Conservation (phyloP, 495 filamentous ascomycete genomes). For the Xylaria bambusicola region DNA sequence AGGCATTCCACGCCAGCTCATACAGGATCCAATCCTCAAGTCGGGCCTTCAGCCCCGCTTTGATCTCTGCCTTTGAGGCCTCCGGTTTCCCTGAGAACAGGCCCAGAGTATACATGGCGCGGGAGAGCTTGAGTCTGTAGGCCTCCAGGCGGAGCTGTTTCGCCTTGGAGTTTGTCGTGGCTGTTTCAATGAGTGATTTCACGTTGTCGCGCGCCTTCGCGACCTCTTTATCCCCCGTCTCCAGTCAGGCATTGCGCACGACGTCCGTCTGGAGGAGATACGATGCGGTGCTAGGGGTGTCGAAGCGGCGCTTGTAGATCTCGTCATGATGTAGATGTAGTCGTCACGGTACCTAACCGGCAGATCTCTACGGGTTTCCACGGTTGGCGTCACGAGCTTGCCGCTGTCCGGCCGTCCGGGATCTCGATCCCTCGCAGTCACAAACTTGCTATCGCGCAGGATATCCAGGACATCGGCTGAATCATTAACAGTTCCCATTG, state of each 20-base stretch:
- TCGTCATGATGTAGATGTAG: not conserved
- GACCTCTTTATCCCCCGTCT: not conserved
- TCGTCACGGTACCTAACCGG: slow-evolving; percentile 6
- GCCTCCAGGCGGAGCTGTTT: slow-evolving; percentile 12
- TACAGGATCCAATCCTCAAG: slow-evolving; percentile 13
- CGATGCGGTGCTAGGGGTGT: not conserved
- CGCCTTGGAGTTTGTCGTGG: not conserved
- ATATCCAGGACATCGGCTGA: slow-evolving; percentile 19
- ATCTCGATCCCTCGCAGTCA: not conserved
- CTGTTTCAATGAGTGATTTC: not conserved
- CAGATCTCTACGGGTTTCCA: slow-evolving; percentile 7
- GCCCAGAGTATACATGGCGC: slow-evolving; percentile 17
- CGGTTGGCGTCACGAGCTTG: slow-evolving; percentile 20
- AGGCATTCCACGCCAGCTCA: slow-evolving; percentile 6
- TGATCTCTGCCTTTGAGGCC: not conserved
- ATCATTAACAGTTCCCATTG: slow-evolving; percentile 14
- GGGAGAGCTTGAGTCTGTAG: slow-evolving; percentile 16
- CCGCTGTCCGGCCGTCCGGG: not conserved
- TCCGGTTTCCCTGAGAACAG: slow-evolving; percentile 12
- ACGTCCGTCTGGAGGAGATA: slow-evolving; percentile 7
- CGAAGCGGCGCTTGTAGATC: slow-evolving; percentile 4
- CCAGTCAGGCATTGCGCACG: not conserved
- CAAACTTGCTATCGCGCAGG: slow-evolving; percentile 9
- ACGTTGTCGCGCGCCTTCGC: not conserved
- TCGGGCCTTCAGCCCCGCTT: slow-evolving; percentile 1